A percentile compares a stretch with the other conserved stretches of the same genome.
Evolutionary conservation across 192 early-diverging fungal genomes (phyloP).

Genomic region (Glomus cerebriforme): DNA sequence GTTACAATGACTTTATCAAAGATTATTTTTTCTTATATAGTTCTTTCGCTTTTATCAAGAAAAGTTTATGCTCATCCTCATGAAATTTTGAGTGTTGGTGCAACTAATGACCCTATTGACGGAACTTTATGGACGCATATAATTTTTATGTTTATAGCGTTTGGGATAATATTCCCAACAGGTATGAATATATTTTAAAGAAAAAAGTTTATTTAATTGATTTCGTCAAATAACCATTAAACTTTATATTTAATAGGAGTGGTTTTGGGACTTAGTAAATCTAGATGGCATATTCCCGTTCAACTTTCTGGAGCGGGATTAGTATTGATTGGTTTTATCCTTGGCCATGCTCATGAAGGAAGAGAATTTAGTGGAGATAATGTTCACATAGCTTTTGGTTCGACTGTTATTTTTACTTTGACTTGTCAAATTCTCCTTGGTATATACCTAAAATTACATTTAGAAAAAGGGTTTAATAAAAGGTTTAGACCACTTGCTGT

Average conservation of each 20-base stretch:
- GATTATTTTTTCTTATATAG: neutral
- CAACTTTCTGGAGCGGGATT: slow-evolving; percentile 52
- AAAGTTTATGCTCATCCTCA: neutral
- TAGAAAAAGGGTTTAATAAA: slow-evolving; percentile 56
- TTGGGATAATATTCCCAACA: slow-evolving; percentile 22
- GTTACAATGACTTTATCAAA: neutral
- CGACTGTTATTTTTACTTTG: slow-evolving; percentile 60
- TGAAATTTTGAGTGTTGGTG: neutral
- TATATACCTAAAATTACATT: slow-evolving; percentile 63
- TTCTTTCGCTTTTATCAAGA: neutral
- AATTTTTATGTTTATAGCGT: slow-evolving; percentile 10
- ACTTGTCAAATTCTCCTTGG: slow-evolving; percentile 53
- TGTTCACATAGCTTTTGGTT: slow-evolving; percentile 65
- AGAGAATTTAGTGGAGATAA: slow-evolving; percentile 62
- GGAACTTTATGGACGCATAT: slow-evolving; percentile 13
- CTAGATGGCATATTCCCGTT: slow-evolving; percentile 64
- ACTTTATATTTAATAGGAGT: slow-evolving; percentile 45
- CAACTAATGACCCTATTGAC: neutral
- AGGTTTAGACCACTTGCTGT: slow-evolving; percentile 51
- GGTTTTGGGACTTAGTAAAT: slow-evolving; percentile 58
- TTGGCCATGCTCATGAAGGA: slow-evolving; percentile 64
- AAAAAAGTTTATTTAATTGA: neutral
- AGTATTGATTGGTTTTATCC: slow-evolving; percentile 54
- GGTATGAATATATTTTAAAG: neutral
- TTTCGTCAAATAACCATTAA: neutral